Percentiles rank a stretch among this genome's conserved stretches.
These are phyloP conservation scores for Pisolithus thermaeus DNA, from an alignment of 1,284 basidiomycete species.

Conservation along the genomic window DNA sequence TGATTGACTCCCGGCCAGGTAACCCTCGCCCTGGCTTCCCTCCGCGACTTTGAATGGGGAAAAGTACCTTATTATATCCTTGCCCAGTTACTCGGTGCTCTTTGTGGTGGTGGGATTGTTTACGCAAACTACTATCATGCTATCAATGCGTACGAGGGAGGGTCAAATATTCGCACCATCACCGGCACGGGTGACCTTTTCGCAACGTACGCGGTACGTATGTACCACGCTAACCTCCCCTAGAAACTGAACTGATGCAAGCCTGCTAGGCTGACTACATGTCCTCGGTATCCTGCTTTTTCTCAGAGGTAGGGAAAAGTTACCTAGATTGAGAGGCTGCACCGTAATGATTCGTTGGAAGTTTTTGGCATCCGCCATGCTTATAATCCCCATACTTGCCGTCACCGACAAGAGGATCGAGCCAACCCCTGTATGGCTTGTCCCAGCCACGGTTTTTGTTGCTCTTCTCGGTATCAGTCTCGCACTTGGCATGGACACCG, in stretches of 20 bases:
- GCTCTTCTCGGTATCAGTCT: constrained; percentile 49
- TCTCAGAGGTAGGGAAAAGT: constrained; percentile 41
- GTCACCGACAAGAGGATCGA: constrained; percentile 43
- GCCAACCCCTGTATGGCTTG: constrained; percentile 42
- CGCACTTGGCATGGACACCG: constrained; percentile 55
- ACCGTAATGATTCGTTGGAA: constrained; percentile 11
- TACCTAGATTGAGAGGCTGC: background rate
- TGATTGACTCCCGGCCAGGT: constrained; percentile 33
- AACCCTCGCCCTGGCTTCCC: constrained; percentile 62
- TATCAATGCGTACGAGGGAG: constrained; percentile 67
- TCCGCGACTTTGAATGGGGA: constrained; percentile 71
- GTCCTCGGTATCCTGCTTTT: constrained; percentile 54
- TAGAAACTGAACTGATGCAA: constrained; percentile 12
- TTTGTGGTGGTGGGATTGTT: constrained; percentile 62
- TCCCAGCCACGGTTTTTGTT: constrained; percentile 52
- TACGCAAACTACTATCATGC: constrained; percentile 77
- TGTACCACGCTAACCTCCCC: background rate
- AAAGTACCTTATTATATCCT: constrained; percentile 72
- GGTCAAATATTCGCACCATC: constrained; percentile 53
- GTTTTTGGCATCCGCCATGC: constrained; percentile 55
- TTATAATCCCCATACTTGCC: constrained; percentile 44
- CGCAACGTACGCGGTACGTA: constrained; percentile 65
- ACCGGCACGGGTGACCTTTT: constrained; percentile 64
- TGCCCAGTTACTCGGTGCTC: constrained; percentile 66
- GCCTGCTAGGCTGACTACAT: constrained; percentile 47